phyloP scores from a whole-genome alignment of 2,329 filamentous ascomycete genomes.

The Phyllosticta citriasiana region DNA sequence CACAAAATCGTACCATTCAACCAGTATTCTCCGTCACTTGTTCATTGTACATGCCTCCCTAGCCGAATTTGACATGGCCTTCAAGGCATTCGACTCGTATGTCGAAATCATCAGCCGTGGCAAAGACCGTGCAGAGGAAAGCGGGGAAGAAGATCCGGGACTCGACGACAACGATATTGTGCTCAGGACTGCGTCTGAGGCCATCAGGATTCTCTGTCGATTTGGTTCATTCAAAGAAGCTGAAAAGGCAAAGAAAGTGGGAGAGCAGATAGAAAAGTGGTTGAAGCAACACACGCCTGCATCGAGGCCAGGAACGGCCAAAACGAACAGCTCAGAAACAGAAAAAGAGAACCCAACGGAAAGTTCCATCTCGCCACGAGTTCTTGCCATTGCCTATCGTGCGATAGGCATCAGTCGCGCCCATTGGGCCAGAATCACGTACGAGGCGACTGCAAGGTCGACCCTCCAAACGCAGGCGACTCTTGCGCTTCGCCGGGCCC shows the following conservation, averaged over 20 bases:
- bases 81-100: slow-evolving; percentile 88
- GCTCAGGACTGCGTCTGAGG: slow-evolving; percentile 68
- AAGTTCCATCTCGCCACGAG: slow-evolving; percentile 43
- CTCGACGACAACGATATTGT: slow-evolving; percentile 72
- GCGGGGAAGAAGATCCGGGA: slow-evolving; percentile 54
- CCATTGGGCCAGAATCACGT: slow-evolving; percentile 76
- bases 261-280: slow-evolving; percentile 63
- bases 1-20: slow-evolving; percentile 92
- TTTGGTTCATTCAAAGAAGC: slow-evolving; percentile 67
- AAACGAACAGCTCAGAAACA: slow-evolving; percentile 14
- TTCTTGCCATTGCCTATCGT: slow-evolving; percentile 60
- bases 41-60: slow-evolving; percentile 81
- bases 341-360: slow-evolving; percentile 22
- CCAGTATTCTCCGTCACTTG: slow-evolving; percentile 71
- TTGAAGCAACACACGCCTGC: slow-evolving; percentile 46
- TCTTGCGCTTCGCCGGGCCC: slow-evolving; percentile 60
- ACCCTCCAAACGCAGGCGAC: slow-evolving; percentile 71
- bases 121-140: slow-evolving; percentile 73
- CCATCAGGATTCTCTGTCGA: slow-evolving; percentile 68
- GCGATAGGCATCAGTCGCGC: slow-evolving; percentile 79
- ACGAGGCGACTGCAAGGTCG: slow-evolving; percentile 59
- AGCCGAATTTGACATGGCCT: slow-evolving; percentile 83
- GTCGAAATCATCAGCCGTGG: slow-evolving; percentile 77
- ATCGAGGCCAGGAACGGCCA: slow-evolving; percentile 18
- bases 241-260: slow-evolving; percentile 67